Percentiles rank a stretch among this genome's conserved stretches.
phyloP scores from a whole-genome alignment of 139 green algal genomes.

The Chlorella sp. region DNA sequence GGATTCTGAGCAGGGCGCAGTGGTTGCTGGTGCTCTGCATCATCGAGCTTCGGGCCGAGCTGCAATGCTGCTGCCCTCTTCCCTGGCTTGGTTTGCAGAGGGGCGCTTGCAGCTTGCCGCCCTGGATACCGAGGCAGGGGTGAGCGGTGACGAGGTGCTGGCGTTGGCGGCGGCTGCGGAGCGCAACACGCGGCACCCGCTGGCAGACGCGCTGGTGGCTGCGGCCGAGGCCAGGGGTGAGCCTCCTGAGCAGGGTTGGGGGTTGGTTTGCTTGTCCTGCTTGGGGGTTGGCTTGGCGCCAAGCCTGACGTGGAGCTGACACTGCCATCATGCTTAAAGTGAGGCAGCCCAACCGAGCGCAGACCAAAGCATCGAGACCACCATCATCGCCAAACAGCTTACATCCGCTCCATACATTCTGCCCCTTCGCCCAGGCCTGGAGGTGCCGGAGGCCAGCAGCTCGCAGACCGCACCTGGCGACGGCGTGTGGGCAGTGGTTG shows the following conservation, averaged over 20 bases:
- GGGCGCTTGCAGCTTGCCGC: conserved; percentile 39
- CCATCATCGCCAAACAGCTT: too few species aligned
- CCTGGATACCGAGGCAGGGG: conserved; percentile 6
- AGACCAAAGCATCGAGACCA: too few species aligned
- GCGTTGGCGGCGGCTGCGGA: conserved; percentile 81
- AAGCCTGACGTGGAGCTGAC: too few species aligned
- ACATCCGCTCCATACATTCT: not conserved
- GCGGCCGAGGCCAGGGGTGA: conserved; percentile 53
- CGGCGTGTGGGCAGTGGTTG: conserved; percentile 64
- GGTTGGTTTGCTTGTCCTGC: not conserved
- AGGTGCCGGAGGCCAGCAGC: conserved; percentile 36
- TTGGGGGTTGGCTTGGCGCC: too few species aligned
- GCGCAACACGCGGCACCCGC: conserved; percentile 77
- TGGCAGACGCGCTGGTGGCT: conserved; percentile 79
- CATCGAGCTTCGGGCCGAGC: too few species aligned
- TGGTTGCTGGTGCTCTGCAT: too few species aligned
- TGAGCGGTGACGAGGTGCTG: conserved; percentile 58
- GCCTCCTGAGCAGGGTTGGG: not conserved
- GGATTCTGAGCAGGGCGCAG: not conserved
- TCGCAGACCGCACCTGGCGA: conserved; percentile 66
- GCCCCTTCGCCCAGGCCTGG: not conserved
- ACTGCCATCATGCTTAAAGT: too few species aligned
- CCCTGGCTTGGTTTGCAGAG: conserved; percentile 2
- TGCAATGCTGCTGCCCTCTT: not conserved
- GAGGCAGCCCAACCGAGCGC: too few species aligned